Base-by-base conservation (phyloP, 2,329 filamentous ascomycete genomes). In the Coleophoma cylindrospora region DNA sequence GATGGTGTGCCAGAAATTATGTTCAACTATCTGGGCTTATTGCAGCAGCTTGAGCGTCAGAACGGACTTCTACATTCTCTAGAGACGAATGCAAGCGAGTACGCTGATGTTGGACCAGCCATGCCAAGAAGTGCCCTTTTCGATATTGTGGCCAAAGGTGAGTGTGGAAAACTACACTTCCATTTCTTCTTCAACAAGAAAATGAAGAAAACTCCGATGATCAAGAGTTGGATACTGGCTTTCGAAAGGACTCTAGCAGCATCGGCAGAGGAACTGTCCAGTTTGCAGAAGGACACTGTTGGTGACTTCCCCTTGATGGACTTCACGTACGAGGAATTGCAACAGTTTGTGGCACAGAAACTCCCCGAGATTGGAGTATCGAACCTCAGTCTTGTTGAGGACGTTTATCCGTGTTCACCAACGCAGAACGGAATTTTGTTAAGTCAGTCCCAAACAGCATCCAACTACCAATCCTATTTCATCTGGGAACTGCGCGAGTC, bases 361-460 rank as follows among this genome's bases (percentile, higher is more conserved):
- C n/a, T 36, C 10, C 34, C 10, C 10, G 34, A n/a, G 34, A 36
- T 36, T 10, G 34, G 34, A 36, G 10, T 45, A 19, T n/a, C n/a
- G n/a, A 15, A 19, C 32, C 14, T 27, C 4, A 9, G 17, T 15
- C 11, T 12, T 40, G 44, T 55, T 4, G 50, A 53, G 40, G 45
- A 49, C 33, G 43, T 50, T 33, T 55, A 53, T 45, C 53, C 50
- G 27, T 49, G 40, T 34, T 49, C 50, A 10, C 48, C 53, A 33
- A 49, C 53, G 45, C 53, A 55, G 34, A 33, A 51, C 47, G 53
- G 51, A 22, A 48, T 54, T 38, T 21, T 54, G 32, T 4, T 50
- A 34, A 46, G 38, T 13, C 47, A 51, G 34, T 21, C 44, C 8
- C 3, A 10, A 63, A 36, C 10, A n/a, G 10, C 34, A 10, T 10